Conservation (phyloP, 805 yeast genomes). For the Yarrowia yakushimensis region DNA sequence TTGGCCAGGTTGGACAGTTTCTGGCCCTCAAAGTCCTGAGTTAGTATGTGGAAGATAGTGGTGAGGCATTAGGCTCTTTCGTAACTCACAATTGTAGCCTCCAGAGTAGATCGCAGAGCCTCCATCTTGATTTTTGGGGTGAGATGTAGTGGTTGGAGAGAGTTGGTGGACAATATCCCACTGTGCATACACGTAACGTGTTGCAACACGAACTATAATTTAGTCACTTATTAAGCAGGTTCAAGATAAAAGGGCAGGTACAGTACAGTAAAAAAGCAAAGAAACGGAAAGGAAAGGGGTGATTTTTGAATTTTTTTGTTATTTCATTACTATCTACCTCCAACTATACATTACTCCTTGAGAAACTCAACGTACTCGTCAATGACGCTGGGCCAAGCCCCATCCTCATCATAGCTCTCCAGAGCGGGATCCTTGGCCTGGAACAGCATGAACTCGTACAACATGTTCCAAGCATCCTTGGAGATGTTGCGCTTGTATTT, state of each 20-base stretch:
- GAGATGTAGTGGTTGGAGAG: background rate
- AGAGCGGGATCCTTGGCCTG: slow-evolving; percentile 51
- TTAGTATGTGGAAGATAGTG: background rate
- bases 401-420: slow-evolving; percentile 64
- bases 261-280: no score
- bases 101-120: slow-evolving; percentile 21
- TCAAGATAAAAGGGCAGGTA: background rate
- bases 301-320: background rate
- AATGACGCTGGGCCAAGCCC: slow-evolving; percentile 88
- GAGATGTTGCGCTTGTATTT: slow-evolving; percentile 51
- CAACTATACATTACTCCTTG: slow-evolving; percentile 16
- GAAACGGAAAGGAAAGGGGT: background rate
- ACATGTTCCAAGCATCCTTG: slow-evolving; percentile 84
- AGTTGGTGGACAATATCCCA: background rate
- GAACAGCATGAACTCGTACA: slow-evolving; percentile 56
- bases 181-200: slow-evolving; percentile 9
- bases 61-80: no score
- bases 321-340: background rate
- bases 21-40: slow-evolving; percentile 25
- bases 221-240: slow-evolving; percentile 14
- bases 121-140: background rate
- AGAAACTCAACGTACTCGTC: slow-evolving; percentile 74
- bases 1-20: slow-evolving; percentile 12
- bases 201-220: slow-evolving; percentile 9
- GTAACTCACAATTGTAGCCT: slow-evolving; percentile 22